Evolutionary conservation across 1,284 basidiomycete genomes (phyloP).

Genomic region (Cutaneotrichosporon sp.): DNA sequence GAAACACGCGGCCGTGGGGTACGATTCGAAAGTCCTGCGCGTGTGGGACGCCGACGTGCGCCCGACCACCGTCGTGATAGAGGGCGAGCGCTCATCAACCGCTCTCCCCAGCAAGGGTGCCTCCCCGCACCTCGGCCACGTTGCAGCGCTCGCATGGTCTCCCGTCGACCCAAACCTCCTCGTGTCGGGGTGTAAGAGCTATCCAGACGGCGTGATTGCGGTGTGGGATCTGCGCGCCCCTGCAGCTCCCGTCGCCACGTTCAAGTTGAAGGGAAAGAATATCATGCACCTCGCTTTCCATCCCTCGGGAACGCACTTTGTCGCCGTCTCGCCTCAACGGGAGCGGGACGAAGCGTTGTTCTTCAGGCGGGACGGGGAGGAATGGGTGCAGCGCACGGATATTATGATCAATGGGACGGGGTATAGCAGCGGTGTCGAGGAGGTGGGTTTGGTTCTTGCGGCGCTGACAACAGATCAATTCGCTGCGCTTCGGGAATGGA

Average conservation of each 20-base stretch:
- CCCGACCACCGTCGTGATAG: neutral
- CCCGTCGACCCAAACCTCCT: constrained; percentile 35
- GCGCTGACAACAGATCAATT: constrained; percentile 36
- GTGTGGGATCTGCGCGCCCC: constrained; percentile 33
- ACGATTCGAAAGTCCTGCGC: constrained; percentile 24
- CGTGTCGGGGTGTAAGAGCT: constrained; percentile 36
- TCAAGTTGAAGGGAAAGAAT: constrained; percentile 32
- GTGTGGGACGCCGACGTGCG: constrained; percentile 25
- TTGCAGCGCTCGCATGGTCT: constrained; percentile 39
- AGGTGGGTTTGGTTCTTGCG: constrained; percentile 21
- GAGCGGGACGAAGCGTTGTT: constrained; percentile 38
- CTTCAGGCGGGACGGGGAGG: constrained; percentile 26
- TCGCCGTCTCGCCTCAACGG: constrained; percentile 30
- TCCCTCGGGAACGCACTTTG: constrained; percentile 38
- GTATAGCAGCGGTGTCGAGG: constrained; percentile 33
- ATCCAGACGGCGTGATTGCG: constrained; percentile 24
- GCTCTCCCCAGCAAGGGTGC: constrained; percentile 24
- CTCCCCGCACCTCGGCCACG: constrained; percentile 36
- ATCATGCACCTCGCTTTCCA: constrained; percentile 41
- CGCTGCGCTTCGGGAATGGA: constrained; percentile 32
- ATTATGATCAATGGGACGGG: constrained; percentile 29
- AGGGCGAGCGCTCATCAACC: constrained; percentile 11
- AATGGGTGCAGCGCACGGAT: constrained; percentile 36
- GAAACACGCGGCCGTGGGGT: constrained; percentile 23
- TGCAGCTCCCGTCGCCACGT: constrained; percentile 21